phyloP scores from a whole-genome alignment of 177 flowering plant species.

The Vitis hybrid region DNA sequence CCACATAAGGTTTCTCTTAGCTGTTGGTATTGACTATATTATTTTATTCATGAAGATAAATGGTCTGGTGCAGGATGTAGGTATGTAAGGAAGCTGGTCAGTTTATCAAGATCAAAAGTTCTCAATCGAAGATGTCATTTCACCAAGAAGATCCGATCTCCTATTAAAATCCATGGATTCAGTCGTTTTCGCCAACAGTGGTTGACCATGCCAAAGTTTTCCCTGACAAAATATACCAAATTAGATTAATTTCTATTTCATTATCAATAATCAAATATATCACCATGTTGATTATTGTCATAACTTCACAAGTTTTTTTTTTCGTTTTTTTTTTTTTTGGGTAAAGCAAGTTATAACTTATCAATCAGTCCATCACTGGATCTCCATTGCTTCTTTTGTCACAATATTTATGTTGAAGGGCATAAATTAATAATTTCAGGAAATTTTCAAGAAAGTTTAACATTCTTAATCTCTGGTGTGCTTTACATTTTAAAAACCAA shows the following conservation, averaged over 20 bases:
- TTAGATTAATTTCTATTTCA: conserved; percentile 28
- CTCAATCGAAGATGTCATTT: conserved; percentile 35
- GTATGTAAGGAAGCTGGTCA: conserved; percentile 27
- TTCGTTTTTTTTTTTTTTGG: background rate
- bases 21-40: background rate
- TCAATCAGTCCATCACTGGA: no score
- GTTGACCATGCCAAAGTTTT: conserved; percentile 41
- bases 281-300: background rate
- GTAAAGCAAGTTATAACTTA: no score
- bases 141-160: conserved; percentile 42
- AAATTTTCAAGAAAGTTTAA: no score
- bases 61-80: conserved; percentile 36
- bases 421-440: no score
- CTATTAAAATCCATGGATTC: conserved; percentile 50
- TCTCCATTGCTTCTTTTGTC: no score
- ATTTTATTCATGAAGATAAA: background rate
- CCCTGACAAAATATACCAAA: conserved; percentile 39
- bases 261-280: background rate
- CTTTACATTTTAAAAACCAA: no score
- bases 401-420: no score
- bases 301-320: background rate
- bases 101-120: conserved; percentile 33
- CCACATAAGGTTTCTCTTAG: background rate
- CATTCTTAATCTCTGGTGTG: no score
- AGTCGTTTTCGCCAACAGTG: conserved; percentile 43